Evolutionary conservation across 129 eudicot species (phyloP).

Genomic region (Erigeron canadensis): DNA sequence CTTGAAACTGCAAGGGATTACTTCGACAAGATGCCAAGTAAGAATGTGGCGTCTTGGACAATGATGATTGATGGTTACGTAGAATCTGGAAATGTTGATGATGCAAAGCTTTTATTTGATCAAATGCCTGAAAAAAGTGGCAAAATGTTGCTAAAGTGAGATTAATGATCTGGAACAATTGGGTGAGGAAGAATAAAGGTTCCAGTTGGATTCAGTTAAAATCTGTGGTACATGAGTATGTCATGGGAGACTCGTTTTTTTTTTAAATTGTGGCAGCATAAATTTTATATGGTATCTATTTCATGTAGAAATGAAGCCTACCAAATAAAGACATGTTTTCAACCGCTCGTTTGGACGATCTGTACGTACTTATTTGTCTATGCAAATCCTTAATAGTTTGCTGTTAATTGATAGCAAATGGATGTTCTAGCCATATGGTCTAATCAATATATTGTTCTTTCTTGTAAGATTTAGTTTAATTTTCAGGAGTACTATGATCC

Average conservation of each 20-base stretch:
- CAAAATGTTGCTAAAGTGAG: conserved; percentile 45
- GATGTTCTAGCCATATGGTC: not conserved
- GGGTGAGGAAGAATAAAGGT: conserved; percentile 51
- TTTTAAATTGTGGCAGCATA: conserved; percentile 27
- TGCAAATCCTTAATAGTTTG: not conserved
- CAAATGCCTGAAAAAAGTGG: conserved; percentile 54
- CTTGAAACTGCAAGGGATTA: conserved; percentile 38
- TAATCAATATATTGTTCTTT: conserved; percentile 4
- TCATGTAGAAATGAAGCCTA: conserved; percentile 48
- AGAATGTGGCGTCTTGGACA: conserved; percentile 55
- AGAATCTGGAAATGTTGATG: conserved; percentile 46
- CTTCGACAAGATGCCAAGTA: conserved; percentile 38
- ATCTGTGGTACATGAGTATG: conserved; percentile 46
- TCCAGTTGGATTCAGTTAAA: conserved; percentile 62
- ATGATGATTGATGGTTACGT: conserved; percentile 56
- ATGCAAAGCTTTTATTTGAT: conserved; percentile 49
- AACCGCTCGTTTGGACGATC: not conserved
- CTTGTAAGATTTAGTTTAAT: conserved; percentile 17
- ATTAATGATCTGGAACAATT: conserved; percentile 36
- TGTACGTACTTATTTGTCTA: not conserved
- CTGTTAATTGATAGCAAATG: not conserved
- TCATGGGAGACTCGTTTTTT: conserved; percentile 44
- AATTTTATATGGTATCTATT: conserved; percentile 36
- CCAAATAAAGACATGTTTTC: not conserved
- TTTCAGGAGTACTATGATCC: conserved; percentile 5